These are phyloP conservation scores for Candida patagonica DNA, from an alignment of 805 yeast genomes.

Conservation along the genomic window DNA sequence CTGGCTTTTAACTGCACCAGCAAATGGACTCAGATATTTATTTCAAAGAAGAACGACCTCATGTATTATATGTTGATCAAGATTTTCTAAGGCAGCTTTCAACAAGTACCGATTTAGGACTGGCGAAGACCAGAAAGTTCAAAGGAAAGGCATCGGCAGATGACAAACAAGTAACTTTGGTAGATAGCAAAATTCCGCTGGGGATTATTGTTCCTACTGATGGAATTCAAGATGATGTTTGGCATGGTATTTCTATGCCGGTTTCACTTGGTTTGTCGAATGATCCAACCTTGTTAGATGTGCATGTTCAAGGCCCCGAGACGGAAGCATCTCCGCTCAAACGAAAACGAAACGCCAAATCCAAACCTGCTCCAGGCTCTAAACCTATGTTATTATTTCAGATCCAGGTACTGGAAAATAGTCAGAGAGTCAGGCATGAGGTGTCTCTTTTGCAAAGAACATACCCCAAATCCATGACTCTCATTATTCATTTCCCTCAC, in stretches of 20 bases:
- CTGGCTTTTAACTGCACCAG: no score
- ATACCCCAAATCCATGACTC: not conserved
- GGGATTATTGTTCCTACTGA: conserved; percentile 3
- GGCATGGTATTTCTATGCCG: not conserved
- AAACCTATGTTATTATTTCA: not conserved
- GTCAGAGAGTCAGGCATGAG: not conserved
- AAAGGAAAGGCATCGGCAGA: not conserved
- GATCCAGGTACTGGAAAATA: conserved; percentile 1
- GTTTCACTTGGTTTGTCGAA: not conserved
- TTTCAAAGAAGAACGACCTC: conserved; percentile 13
- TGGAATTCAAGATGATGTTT: not conserved
- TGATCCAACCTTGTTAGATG: not conserved
- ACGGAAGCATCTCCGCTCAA: not conserved
- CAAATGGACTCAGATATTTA: conserved; percentile 15
- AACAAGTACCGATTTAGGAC: not conserved
- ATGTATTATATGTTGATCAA: conserved; percentile 7
- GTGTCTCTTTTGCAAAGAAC: not conserved
- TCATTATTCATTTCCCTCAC: not conserved
- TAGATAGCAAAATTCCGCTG: conserved; percentile 3
- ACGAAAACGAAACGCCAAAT: not conserved
- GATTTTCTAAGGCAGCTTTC: not conserved
- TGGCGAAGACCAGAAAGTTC: not conserved
- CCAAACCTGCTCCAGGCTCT: not conserved
- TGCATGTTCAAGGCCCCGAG: conserved; percentile 3
- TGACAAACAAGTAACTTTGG: not conserved